Base-by-base conservation (phyloP, 2,329 filamentous ascomycete species). In the Trichoderma koningiopsis region DNA sequence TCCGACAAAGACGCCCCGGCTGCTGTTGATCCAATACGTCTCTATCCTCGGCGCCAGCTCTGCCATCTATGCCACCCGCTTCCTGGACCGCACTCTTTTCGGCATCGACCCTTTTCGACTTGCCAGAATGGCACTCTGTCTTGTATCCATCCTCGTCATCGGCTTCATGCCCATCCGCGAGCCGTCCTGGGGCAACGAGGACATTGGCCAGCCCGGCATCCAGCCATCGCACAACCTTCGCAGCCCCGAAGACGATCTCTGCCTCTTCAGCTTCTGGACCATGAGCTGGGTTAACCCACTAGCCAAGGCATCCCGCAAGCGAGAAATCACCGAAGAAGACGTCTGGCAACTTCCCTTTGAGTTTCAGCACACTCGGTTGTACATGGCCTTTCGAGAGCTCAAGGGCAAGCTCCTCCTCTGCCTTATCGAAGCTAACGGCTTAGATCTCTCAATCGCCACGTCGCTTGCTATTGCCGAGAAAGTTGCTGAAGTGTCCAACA, bases 251-350 rank as follows among this genome's bases (percentile, higher is more conserved):
- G 94, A 97, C 73, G 89, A 91, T 72, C 78, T 97, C 29, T 91
- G 86, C 0, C 82, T 94, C 0, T 94, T 92, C 86, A 91, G 94
- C 73, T 97, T 93, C 80, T 91, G 95, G 87, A 90, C 88, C 6
- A 91, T 97, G 33, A 92, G 88, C 0, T 97, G 94, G 94, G 90
- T 97, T 81, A 83, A 83, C 0, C 91, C 93, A 0, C 80, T 97
- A 7, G 93, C 96, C 14, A 81, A 83, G 1, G 79, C 89, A 29
- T 92, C 91, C 1, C 86, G 83, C 53, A 81, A 83, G 35, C 84
- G 88, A 52, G 90, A 93, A 73, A 82, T 97, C 10, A 82, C 93
- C 43, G 89, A 94, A 49, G 86, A 90, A 47, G 93, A 97, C 76
- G 91, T 97, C 2, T 97, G 94, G 94, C 82, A 86, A 49, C 81